Percentiles rank a stretch among this genome's conserved stretches.
These are phyloP conservation scores for Aureobasidium sp. DNA, from an alignment of 2,329 filamentous ascomycete genomes.

Conservation along the genomic window DNA sequence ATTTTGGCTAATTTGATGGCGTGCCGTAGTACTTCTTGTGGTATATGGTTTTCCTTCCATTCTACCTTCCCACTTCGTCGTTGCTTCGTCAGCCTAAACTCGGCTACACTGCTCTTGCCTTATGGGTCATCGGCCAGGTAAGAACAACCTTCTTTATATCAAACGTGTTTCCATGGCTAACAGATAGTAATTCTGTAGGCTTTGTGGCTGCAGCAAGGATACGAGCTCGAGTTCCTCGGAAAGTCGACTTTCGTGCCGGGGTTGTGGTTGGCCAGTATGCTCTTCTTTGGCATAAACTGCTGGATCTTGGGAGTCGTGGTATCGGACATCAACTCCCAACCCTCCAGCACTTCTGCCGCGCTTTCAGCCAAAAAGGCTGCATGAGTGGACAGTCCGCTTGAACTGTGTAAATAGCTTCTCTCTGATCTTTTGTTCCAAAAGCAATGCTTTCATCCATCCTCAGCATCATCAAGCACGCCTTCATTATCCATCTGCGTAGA, in stretches of 20 bases:
- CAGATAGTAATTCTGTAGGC: slow-evolving; percentile 23
- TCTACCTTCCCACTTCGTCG: slow-evolving; percentile 78
- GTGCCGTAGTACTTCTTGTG: slow-evolving; percentile 80
- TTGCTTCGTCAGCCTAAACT: slow-evolving; percentile 54
- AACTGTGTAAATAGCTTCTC: not conserved
- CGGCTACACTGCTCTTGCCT: slow-evolving; percentile 56
- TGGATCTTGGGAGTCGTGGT: slow-evolving; percentile 82
- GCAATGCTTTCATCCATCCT: slow-evolving; percentile 17
- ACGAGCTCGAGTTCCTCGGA: slow-evolving; percentile 55
- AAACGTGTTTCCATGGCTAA: not conserved
- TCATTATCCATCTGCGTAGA: slow-evolving; percentile 32
- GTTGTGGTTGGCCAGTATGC: slow-evolving; percentile 66
- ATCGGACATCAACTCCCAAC: slow-evolving; percentile 46
- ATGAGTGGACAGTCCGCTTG: not conserved
- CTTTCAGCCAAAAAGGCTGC: not conserved
- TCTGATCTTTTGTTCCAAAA: not conserved
- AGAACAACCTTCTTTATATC: slow-evolving; percentile 16
- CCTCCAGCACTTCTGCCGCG: not conserved
- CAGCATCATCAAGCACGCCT: slow-evolving; percentile 27
- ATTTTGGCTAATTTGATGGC: too few species aligned
- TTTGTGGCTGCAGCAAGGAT: slow-evolving; percentile 45
- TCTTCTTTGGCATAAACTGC: slow-evolving; percentile 79
- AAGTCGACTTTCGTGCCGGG: slow-evolving; percentile 78
- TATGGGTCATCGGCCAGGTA: slow-evolving; percentile 72
- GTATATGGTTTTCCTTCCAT: slow-evolving; percentile 90